Conservation (phyloP, 306 rosid genomes). For the Herpetospermum pedunculosum region DNA sequence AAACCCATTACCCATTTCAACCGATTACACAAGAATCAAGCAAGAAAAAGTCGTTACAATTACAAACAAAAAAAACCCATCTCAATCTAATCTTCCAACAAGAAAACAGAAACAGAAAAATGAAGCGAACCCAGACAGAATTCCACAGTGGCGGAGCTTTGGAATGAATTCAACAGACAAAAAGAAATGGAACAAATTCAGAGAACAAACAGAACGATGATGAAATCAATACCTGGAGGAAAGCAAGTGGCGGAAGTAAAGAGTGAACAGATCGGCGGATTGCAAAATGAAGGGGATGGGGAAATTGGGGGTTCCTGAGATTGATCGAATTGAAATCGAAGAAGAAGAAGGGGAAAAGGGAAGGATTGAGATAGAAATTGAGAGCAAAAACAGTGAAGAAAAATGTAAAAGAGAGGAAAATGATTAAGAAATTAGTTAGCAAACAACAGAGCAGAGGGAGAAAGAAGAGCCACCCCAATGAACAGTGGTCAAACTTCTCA, state of each 20-base stretch:
- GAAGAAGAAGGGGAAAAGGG: not conserved
- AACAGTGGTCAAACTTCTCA: slow-evolving; percentile 73
- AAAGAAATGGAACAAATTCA: not conserved
- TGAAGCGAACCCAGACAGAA: not conserved
- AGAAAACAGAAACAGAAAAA: not conserved
- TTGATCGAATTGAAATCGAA: not conserved
- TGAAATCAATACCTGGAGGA: not conserved
- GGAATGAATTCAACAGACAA: not conserved
- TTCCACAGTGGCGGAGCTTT: not conserved
- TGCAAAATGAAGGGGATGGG: not conserved
- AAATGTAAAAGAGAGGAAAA: not conserved
- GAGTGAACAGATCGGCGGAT: not conserved
- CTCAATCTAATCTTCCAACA: not conserved
- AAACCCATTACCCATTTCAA: not conserved
- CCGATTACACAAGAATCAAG: not conserved
- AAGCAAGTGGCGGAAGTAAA: not conserved
- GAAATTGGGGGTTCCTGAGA: not conserved
- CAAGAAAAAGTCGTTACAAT: not conserved
- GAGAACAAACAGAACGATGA: not conserved
- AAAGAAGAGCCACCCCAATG: slow-evolving; percentile 28
- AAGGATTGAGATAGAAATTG: not conserved
- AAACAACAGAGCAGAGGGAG: slow-evolving; percentile 16
- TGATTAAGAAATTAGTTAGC: slow-evolving; percentile 11
- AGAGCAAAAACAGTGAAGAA: not conserved
- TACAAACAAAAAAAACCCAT: not conserved